A percentile compares a stretch with the other conserved stretches of the same genome.
Conservation (phyloP, 1,139 yeast genomes). For the Kodamaea alishanica region DNA sequence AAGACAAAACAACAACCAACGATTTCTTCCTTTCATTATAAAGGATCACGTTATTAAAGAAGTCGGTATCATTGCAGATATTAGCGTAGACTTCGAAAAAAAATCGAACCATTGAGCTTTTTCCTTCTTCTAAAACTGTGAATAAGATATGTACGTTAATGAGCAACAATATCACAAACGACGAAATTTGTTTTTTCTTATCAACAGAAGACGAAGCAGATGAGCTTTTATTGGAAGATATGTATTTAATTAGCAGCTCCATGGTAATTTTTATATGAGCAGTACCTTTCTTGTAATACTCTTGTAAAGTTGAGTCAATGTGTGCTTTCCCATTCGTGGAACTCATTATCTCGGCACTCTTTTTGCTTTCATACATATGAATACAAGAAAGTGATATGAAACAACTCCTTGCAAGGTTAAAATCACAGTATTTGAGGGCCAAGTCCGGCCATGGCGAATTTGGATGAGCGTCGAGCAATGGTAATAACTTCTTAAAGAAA, state of each 20-base stretch:
- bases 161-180: constrained; percentile 47
- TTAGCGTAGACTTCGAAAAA: constrained; percentile 48
- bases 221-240: constrained; percentile 16
- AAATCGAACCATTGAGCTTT: constrained; percentile 46
- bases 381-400: constrained; percentile 52
- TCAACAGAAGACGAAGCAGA: constrained; percentile 18
- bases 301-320: constrained; percentile 13
- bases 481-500: constrained; percentile 49
- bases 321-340: neutral
- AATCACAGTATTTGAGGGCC: constrained; percentile 52
- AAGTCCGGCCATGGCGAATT: constrained; percentile 57
- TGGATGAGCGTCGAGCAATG: constrained; percentile 53
- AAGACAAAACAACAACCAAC: constrained; percentile 46
- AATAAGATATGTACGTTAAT: constrained; percentile 51
- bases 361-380: constrained; percentile 46
- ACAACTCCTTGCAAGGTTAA: constrained; percentile 53
- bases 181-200: constrained; percentile 36
- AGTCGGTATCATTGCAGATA: constrained; percentile 36
- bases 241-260: constrained; percentile 44
- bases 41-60: constrained; percentile 22
- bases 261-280: constrained; percentile 50
- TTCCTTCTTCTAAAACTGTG: constrained; percentile 50
- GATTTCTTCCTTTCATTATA: constrained; percentile 46
- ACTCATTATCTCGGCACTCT: constrained; percentile 32
- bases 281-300: constrained; percentile 47